Percentiles rank a stretch among this genome's conserved stretches.
phyloP scores from a whole-genome alignment of 495 filamentous ascomycete species.

The Neurospora tetrasperma region DNA sequence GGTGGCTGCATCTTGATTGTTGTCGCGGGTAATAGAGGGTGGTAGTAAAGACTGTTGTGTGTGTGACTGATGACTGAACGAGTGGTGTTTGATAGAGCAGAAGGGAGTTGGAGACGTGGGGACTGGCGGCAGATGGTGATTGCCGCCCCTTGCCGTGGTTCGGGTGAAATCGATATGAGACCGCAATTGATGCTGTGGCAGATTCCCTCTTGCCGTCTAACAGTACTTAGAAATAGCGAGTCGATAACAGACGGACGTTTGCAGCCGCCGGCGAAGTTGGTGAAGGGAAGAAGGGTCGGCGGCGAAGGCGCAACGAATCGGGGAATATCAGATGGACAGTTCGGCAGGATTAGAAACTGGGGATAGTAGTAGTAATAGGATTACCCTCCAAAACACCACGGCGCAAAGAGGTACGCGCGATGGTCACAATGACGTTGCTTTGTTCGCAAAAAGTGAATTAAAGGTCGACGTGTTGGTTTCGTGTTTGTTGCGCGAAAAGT shows the following conservation, averaged over 20 bases:
- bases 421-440: not conserved
- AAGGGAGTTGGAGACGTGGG: not conserved
- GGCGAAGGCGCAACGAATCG: not conserved
- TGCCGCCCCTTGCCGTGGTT: not conserved
- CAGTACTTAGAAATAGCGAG: not conserved
- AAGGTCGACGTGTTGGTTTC: not conserved
- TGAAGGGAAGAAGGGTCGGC: not conserved
- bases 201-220: not conserved
- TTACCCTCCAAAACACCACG: not conserved
- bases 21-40: not conserved
- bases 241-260: not conserved
- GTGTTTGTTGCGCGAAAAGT: not conserved
- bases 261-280: not conserved
- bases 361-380: too few relatives aligned
- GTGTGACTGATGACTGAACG: not conserved
- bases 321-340: not conserved
- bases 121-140: not conserved
- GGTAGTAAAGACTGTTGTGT: not conserved
- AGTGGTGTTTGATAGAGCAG: not conserved
- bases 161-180: too few relatives aligned
- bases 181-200: not conserved
- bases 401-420: not conserved
- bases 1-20: slow-evolving; percentile 16
- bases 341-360: too few relatives aligned
- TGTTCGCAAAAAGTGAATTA: not conserved